Percentiles rank a stretch among this genome's conserved stretches.
Evolutionary conservation across 2,329 filamentous ascomycete species (phyloP).

Genomic region (Penicillium sumatraense): DNA sequence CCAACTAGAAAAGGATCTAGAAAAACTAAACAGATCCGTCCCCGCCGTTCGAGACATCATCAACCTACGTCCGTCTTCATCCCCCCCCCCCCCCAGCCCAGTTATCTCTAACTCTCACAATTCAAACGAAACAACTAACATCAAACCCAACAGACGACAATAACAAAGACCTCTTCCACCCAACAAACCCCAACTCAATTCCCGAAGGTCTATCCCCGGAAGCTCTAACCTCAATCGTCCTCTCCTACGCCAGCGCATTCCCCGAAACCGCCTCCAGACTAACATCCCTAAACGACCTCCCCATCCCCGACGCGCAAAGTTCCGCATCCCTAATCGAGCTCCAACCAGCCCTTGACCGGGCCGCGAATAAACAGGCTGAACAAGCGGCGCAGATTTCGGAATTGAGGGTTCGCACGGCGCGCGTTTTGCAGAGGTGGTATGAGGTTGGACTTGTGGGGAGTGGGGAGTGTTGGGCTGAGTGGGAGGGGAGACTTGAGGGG

Average conservation of each 20-base stretch:
- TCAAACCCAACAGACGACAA: slow-evolving; percentile 38
- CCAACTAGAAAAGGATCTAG: slow-evolving; percentile 43
- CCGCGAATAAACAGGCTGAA: slow-evolving; percentile 41
- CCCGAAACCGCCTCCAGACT: slow-evolving; percentile 54
- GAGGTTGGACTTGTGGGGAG: slow-evolving; percentile 70
- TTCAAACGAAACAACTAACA: background rate
- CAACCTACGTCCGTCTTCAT: slow-evolving; percentile 41
- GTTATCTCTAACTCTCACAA: background rate
- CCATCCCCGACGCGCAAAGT: slow-evolving; percentile 47
- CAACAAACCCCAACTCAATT: slow-evolving; percentile 36
- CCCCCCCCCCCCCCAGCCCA: background rate
- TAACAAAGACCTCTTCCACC: slow-evolving; percentile 48
- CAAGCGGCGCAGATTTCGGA: slow-evolving; percentile 47
- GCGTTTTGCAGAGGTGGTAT: slow-evolving; percentile 71
- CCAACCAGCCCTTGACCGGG: slow-evolving; percentile 45
- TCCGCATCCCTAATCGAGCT: slow-evolving; percentile 49
- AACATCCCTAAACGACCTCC: slow-evolving; percentile 53
- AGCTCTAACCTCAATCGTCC: slow-evolving; percentile 46
- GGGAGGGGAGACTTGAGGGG: slow-evolving; percentile 69
- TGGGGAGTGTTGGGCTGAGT: slow-evolving; percentile 71
- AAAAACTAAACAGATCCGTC: slow-evolving; percentile 41
- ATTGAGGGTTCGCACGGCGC: slow-evolving; percentile 48
- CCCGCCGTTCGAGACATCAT: slow-evolving; percentile 49
- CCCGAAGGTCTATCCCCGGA: slow-evolving; percentile 42
- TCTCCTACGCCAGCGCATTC: slow-evolving; percentile 51